Evolutionary conservation across 805 yeast genomes (phyloP).

Genomic region (Clavispora phyllophila): DNA sequence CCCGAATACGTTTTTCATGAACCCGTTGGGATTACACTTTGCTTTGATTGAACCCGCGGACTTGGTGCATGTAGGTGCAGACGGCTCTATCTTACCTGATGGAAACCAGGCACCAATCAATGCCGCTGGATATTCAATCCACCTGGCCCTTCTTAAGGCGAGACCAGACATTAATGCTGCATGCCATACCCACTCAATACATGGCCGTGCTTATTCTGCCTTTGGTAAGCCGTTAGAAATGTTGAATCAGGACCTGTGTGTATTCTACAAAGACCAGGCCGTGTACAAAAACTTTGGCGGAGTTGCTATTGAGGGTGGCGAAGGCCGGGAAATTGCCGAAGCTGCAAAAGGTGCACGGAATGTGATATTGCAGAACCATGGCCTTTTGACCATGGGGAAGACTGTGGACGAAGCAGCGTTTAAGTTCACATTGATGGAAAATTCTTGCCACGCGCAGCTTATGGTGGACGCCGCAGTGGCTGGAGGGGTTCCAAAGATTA

Average conservation of each 20-base stretch:
- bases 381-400: slow-evolving; percentile 8
- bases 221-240: slow-evolving; percentile 8
- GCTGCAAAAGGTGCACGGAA: slow-evolving; percentile 6
- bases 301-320: slow-evolving; percentile 8
- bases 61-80: slow-evolving; percentile 5
- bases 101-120: slow-evolving; percentile 10
- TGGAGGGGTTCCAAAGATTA: neutral
- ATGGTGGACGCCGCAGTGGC: slow-evolving; percentile 4
- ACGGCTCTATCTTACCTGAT: slow-evolving; percentile 6
- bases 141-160: slow-evolving; percentile 5
- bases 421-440: slow-evolving; percentile 9
- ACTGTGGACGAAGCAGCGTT: slow-evolving; percentile 12
- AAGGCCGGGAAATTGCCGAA: slow-evolving; percentile 7
- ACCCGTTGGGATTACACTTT: slow-evolving; percentile 9
- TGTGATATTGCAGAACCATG: slow-evolving; percentile 11
- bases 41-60: slow-evolving; percentile 8
- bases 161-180: slow-evolving; percentile 10
- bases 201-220: slow-evolving; percentile 7
- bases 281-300: slow-evolving; percentile 9
- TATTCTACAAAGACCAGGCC: slow-evolving; percentile 6
- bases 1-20: slow-evolving; percentile 9
- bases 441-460: slow-evolving; percentile 6
- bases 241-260: slow-evolving; percentile 9
- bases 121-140: slow-evolving; percentile 11
- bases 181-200: slow-evolving; percentile 9